Percentiles rank a stretch among this genome's conserved stretches.
Conservation (phyloP, 2,329 filamentous ascomycete genomes). For the Colletotrichum melonis region DNA sequence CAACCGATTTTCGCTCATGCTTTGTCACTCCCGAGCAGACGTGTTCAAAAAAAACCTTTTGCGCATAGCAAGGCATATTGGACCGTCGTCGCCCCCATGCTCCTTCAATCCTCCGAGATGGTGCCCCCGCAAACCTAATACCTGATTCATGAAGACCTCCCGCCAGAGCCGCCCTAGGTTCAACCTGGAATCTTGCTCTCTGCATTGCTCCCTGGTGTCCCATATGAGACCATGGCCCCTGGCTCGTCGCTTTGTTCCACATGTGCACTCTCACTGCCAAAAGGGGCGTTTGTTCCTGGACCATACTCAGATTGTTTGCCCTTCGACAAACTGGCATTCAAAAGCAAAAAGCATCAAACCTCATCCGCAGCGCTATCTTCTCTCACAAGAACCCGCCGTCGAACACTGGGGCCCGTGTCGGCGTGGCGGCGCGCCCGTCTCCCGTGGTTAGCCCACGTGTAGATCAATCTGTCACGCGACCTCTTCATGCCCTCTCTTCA, state of each 20-base stretch:
- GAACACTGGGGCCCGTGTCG: not conserved
- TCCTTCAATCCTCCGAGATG: not conserved
- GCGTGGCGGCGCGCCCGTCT: conserved; percentile 2
- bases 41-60: not conserved
- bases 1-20: not conserved
- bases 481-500: not conserved
- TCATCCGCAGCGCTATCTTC: not conserved
- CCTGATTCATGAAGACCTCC: conserved; percentile 24
- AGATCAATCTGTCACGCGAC: conserved; percentile 2
- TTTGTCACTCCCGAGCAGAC: not conserved
- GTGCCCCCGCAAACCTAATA: not conserved
- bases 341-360: not conserved
- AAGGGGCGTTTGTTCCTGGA: not conserved
- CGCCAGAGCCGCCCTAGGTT: conserved; percentile 8
- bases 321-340: not conserved
- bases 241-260: not conserved
- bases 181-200: not conserved
- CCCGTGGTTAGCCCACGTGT: not conserved
- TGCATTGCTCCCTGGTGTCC: not conserved
- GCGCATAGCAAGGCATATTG: not conserved
- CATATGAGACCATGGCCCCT: not conserved
- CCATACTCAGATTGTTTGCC: not conserved
- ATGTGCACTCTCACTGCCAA: not conserved
- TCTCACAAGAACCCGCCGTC: not conserved
- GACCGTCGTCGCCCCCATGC: conserved; percentile 7